Percentiles rank a stretch among this genome's conserved stretches.
Conservation (phyloP, 768 basidiomycete species). For the Candolleomyces efflorescens region DNA sequence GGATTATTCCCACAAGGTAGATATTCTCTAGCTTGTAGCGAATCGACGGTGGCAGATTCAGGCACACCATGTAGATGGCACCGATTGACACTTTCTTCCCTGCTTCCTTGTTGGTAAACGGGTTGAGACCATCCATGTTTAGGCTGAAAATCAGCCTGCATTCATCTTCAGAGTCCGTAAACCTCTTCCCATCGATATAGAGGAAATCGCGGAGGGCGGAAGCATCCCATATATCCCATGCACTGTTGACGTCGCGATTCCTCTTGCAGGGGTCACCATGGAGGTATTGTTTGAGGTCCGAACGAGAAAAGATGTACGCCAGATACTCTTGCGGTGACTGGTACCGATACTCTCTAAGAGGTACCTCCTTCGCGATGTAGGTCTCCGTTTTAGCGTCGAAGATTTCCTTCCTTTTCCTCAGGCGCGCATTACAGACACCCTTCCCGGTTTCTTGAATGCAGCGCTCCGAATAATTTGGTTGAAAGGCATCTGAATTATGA, state of each 20-base stretch:
- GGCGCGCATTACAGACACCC: background rate
- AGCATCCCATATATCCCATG: conserved; percentile 5
- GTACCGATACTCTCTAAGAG: conserved; percentile 1
- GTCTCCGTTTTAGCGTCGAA: conserved; percentile 4
- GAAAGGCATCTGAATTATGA: background rate
- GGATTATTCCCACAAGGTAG: conserved; percentile 21
- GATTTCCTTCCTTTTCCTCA: conserved; percentile 2
- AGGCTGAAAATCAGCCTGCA: conserved; percentile 21
- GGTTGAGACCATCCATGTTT: conserved; percentile 27
- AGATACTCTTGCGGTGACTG: conserved; percentile 21
- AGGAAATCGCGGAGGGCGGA: background rate
- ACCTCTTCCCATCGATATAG: conserved; percentile 5
- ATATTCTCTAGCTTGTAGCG: conserved; percentile 14
- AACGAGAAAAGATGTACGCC: conserved; percentile 13
- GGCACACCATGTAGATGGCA: conserved; percentile 23
- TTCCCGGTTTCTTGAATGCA: background rate
- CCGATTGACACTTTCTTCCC: conserved; percentile 17
- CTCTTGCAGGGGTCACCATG: background rate
- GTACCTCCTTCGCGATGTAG: background rate
- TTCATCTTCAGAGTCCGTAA: conserved; percentile 11
- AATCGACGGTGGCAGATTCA: conserved; percentile 27
- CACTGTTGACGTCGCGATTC: background rate
- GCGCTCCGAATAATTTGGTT: background rate
- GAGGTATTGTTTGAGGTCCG: conserved; percentile 14
- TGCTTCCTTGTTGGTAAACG: conserved; percentile 19